These are phyloP conservation scores for Striga asiatica DNA, from an alignment of 257 asterid genomes.

Conservation along the genomic window DNA sequence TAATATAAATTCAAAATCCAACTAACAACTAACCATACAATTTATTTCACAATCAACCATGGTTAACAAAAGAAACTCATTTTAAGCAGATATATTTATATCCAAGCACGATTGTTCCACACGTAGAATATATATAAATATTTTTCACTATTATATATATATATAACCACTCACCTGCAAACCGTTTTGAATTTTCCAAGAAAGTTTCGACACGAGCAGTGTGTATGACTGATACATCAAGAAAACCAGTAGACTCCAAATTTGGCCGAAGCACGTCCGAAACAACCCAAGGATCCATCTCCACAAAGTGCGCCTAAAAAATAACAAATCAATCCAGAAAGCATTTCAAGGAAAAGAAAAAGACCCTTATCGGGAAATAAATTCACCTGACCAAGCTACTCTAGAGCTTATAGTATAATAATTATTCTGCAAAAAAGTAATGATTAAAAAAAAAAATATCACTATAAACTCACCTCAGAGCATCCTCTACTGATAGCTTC, in stretches of 20 bases:
- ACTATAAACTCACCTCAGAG: slow-evolving; percentile 48
- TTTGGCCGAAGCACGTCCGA: slow-evolving; percentile 79
- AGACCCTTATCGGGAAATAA: too few species aligned
- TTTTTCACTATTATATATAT: background rate
- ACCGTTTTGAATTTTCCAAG: slow-evolving; percentile 54
- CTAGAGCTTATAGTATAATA: background rate
- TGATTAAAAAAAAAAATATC: background rate
- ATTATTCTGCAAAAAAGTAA: background rate
- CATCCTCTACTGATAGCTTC: slow-evolving; percentile 99
- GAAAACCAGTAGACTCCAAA: slow-evolving; percentile 74
- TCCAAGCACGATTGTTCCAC: too few species aligned
- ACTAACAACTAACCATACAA: too few species aligned
- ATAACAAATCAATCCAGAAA: slow-evolving; percentile 12
- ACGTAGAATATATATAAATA: background rate
- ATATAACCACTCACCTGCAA: slow-evolving; percentile 70
- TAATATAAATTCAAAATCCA: too few species aligned
- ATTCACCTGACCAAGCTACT: background rate
- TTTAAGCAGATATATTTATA: too few species aligned
- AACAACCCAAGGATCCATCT: slow-evolving; percentile 99
- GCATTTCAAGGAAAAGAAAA: slow-evolving; percentile 2
- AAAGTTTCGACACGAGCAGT: slow-evolving; percentile 68
- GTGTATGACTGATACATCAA: slow-evolving; percentile 69
- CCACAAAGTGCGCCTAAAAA: slow-evolving; percentile 85
- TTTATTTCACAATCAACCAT: too few species aligned
- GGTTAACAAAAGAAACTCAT: too few species aligned